These are phyloP conservation scores for Beta lomatogona DNA, from an alignment of 179 eudicot species.

Conservation along the genomic window DNA sequence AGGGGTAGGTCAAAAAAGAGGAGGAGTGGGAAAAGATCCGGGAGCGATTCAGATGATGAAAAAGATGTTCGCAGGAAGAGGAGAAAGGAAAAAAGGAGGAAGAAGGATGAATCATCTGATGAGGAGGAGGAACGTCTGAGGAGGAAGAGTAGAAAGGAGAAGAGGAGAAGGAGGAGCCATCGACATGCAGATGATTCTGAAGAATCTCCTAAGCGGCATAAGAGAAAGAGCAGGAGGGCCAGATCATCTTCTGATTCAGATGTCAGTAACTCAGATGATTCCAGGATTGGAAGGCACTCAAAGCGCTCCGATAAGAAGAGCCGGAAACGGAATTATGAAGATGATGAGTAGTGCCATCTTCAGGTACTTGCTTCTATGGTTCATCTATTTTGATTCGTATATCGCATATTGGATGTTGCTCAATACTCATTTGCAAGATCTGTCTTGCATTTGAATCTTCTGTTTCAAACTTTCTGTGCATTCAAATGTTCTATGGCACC, in stretches of 20 bases:
- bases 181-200: conserved; percentile 56
- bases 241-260: conserved; percentile 61
- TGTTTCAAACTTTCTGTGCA: background rate
- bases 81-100: conserved; percentile 61
- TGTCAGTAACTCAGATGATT: conserved; percentile 60
- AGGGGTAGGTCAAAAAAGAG: conserved; percentile 78
- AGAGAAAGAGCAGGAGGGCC: conserved; percentile 70
- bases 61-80: conserved; percentile 51
- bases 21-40: conserved; percentile 55
- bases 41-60: conserved; percentile 58
- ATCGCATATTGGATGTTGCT: background rate
- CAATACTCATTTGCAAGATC: background rate
- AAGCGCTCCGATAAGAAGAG: conserved; percentile 73
- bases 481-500: background rate
- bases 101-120: conserved; percentile 67
- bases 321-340: conserved; percentile 44
- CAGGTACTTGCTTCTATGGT: conserved; percentile 23
- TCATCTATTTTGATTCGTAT: background rate
- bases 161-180: conserved; percentile 78
- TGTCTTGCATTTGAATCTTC: background rate
- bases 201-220: conserved; percentile 51
- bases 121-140: conserved; percentile 56
- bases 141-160: conserved; percentile 77
- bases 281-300: conserved; percentile 64
- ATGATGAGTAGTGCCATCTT: conserved; percentile 36